These are phyloP conservation scores for Jamesozyma piceae DNA, from an alignment of 805 yeast genomes.

Conservation along the genomic window DNA sequence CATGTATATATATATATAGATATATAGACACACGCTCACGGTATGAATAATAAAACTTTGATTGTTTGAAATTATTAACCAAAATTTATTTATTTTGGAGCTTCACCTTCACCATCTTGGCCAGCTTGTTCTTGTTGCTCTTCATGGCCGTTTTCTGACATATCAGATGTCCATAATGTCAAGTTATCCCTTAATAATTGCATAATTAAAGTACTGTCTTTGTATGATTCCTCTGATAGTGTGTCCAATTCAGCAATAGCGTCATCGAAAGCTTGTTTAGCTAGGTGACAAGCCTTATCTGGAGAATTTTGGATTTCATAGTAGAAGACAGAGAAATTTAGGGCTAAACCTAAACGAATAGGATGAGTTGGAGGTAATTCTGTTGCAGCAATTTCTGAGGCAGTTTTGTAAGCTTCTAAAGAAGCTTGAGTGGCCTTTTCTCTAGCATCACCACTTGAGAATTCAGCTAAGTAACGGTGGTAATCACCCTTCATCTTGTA, in stretches of 20 bases:
- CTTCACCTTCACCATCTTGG: slow-evolving; percentile 16
- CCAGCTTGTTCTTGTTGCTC: slow-evolving; percentile 20
- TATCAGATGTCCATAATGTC: slow-evolving; percentile 95
- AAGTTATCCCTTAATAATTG: slow-evolving; percentile 96
- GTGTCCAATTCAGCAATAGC: slow-evolving; percentile 98
- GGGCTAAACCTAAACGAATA: slow-evolving; percentile 93
- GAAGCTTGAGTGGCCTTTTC: slow-evolving; percentile 88
- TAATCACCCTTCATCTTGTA: slow-evolving; percentile 99
- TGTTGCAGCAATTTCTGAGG: slow-evolving; percentile 93
- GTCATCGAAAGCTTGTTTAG: slow-evolving; percentile 97
- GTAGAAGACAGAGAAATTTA: slow-evolving; percentile 95
- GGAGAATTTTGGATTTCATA: slow-evolving; percentile 97
- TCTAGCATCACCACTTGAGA: slow-evolving; percentile 83
- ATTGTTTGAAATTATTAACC: too few species aligned
- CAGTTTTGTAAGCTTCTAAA: slow-evolving; percentile 88
- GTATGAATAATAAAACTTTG: too few species aligned
- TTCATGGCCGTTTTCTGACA: slow-evolving; percentile 68
- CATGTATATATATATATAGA: too few species aligned
- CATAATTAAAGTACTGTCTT: slow-evolving; percentile 97
- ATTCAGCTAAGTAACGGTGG: slow-evolving; percentile 98
- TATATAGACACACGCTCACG: too few species aligned
- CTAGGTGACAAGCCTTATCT: slow-evolving; percentile 97
- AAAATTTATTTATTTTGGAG: slow-evolving; percentile 26
- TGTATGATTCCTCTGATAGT: slow-evolving; percentile 94
- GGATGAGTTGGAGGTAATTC: slow-evolving; percentile 98